Conservation (phyloP, 768 basidiomycete species). For the Psilocybe sp. region DNA sequence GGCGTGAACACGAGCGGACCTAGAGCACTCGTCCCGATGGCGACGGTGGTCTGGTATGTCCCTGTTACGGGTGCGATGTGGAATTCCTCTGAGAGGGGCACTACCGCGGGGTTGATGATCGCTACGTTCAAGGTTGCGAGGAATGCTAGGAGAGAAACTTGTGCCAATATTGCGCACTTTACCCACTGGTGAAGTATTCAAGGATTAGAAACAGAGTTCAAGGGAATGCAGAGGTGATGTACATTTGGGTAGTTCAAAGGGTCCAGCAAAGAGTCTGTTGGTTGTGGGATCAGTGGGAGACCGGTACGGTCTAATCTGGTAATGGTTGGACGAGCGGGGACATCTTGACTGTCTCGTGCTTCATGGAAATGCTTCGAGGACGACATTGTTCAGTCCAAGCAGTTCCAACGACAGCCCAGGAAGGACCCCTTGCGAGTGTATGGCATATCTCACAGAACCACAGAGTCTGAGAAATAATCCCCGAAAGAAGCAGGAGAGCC, state of each 20-base stretch:
- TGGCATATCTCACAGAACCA: no score
- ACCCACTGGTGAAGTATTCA: constrained; percentile 26
- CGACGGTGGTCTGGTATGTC: constrained; percentile 38
- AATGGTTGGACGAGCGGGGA: not conserved
- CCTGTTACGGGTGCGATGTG: constrained; percentile 31
- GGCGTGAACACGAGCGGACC: constrained; percentile 37
- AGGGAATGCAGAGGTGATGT: not conserved
- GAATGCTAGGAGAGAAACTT: constrained; percentile 32
- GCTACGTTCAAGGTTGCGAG: constrained; percentile 36
- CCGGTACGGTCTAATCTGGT: constrained; percentile 32
- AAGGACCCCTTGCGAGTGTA: no score
- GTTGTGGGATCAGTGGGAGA: constrained; percentile 41
- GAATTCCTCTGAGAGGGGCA: constrained; percentile 34
- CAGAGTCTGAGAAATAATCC: no score
- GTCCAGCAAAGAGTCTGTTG: constrained; percentile 34
- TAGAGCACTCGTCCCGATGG: constrained; percentile 32
- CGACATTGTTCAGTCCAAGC: no score
- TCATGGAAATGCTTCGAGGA: no score
- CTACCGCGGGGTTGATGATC: constrained; percentile 36
- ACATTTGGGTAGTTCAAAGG: constrained; percentile 41
- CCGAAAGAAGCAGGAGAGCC: no score
- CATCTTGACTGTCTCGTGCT: no score
- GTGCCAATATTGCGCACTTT: constrained; percentile 28
- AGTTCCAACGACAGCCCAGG: no score
- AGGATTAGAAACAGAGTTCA: not conserved